These are phyloP conservation scores for Pinus tabuliformis DNA, from an alignment of 75 land plant genomes.

Conservation along the genomic window DNA sequence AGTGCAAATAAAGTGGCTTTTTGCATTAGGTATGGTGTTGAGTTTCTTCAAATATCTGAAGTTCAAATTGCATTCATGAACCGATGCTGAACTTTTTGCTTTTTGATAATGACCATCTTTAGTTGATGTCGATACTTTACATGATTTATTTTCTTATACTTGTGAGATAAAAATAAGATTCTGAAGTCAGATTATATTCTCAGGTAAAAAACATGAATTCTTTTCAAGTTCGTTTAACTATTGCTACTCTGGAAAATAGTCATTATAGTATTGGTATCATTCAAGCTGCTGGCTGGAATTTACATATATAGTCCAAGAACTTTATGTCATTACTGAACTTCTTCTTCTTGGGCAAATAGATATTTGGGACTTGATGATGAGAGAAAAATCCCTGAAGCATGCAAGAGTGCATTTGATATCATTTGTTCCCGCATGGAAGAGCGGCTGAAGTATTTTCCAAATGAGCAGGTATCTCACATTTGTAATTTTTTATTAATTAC, in stretches of 20 bases:
- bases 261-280: background rate
- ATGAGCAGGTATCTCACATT: conserved; percentile 64
- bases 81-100: background rate
- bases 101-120: background rate
- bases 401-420: conserved; percentile 84
- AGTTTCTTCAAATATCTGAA: background rate
- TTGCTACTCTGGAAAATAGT: background rate
- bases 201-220: too few relatives aligned
- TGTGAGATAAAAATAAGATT: too few relatives aligned
- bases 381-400: conserved; percentile 52
- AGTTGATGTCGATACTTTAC: background rate
- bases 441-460: conserved; percentile 58
- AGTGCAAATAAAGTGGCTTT: conserved; percentile 47
- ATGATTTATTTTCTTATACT: background rate
- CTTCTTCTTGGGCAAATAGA: conserved; percentile 26
- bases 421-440: conserved; percentile 88
- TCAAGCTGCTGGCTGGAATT: background rate
- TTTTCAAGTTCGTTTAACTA: too few relatives aligned
- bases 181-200: too few relatives aligned
- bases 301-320: too few relatives aligned
- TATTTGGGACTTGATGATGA: conserved; percentile 78
- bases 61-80: background rate
- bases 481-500: background rate
- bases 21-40: conserved; percentile 21
- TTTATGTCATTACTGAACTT: too few relatives aligned